These are phyloP conservation scores for Amanita pseudoporphyria DNA, from an alignment of 768 basidiomycete genomes.

Conservation along the genomic window DNA sequence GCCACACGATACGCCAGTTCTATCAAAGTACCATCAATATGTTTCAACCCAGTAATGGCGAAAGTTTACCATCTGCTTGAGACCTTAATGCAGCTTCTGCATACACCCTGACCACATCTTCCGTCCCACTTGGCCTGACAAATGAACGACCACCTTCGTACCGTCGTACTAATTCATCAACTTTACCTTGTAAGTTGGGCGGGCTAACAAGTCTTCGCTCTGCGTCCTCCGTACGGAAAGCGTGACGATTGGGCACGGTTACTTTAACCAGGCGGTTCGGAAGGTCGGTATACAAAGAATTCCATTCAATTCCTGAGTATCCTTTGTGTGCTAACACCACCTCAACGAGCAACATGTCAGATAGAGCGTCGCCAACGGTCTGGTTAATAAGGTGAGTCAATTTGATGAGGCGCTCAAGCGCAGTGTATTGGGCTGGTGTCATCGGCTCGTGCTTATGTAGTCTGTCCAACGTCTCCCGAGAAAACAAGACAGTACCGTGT, in stretches of 20 bases:
- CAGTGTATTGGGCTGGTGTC: conserved; percentile 75
- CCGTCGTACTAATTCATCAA: conserved; percentile 71
- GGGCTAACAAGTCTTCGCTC: conserved; percentile 84
- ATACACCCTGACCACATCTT: conserved; percentile 96
- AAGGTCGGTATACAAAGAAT: conserved; percentile 84
- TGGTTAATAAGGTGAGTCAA: conserved; percentile 89
- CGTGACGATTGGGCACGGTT: conserved; percentile 67
- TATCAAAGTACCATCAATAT: conserved; percentile 18
- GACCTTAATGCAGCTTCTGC: conserved; percentile 74
- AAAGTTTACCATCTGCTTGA: conserved; percentile 72
- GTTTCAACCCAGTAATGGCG: neutral
- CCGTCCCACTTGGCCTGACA: conserved; percentile 94
- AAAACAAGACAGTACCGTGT: conserved; percentile 96
- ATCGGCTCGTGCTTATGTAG: conserved; percentile 60
- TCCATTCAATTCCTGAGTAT: conserved; percentile 83
- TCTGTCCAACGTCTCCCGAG: conserved; percentile 54
- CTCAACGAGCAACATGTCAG: conserved; percentile 93
- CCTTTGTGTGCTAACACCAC: conserved; percentile 83
- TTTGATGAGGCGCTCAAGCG: conserved; percentile 66
- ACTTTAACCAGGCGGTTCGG: conserved; percentile 96
- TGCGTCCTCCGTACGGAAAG: conserved; percentile 88
- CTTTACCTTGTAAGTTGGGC: conserved; percentile 64
- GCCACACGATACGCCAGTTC: conserved; percentile 83
- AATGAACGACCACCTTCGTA: conserved; percentile 86
- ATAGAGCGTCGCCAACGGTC: conserved; percentile 95